These are phyloP conservation scores for Scheffersomyces lignosus DNA, from an alignment of 805 yeast genomes.

Conservation along the genomic window DNA sequence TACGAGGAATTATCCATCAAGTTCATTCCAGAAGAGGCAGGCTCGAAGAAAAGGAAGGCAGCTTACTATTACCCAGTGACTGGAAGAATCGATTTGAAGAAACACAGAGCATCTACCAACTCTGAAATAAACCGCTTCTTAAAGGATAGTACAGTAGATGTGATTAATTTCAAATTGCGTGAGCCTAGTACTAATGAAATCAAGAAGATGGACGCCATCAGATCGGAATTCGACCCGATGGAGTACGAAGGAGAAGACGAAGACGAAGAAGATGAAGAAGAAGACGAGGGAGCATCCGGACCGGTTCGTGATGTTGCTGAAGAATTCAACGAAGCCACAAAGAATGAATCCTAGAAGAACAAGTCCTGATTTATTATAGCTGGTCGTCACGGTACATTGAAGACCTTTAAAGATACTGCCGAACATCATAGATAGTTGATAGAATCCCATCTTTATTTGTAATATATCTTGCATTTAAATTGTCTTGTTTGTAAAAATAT, in stretches of 20 bases:
- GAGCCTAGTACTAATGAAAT: conserved; percentile 74
- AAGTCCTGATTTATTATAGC: too few species aligned
- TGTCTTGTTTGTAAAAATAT: too few species aligned
- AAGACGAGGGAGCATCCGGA: conserved; percentile 26
- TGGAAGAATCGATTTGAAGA: conserved; percentile 78
- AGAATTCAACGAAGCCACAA: conserved; percentile 6
- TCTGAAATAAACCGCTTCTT: conserved; percentile 54
- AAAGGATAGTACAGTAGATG: conserved; percentile 58
- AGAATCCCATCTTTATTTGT: too few species aligned
- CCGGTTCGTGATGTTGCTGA: conserved; percentile 6
- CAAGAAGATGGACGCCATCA: conserved; percentile 61
- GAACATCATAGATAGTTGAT: too few species aligned
- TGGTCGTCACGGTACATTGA: too few species aligned
- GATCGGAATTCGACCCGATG: conserved; percentile 77
- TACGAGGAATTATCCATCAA: conserved; percentile 69
- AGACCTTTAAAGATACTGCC: too few species aligned
- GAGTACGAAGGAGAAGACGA: conserved; percentile 68
- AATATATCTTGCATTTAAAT: too few species aligned
- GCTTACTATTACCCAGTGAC: conserved; percentile 78
- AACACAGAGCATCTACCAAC: conserved; percentile 71
- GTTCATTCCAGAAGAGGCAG: conserved; percentile 41
- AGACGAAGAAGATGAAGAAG: conserved; percentile 42
- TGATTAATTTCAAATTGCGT: conserved; percentile 60
- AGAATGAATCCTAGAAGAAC: too few species aligned
- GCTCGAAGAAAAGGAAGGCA: conserved; percentile 43